These are phyloP conservation scores for Peronosclerospora sorghi DNA, from an alignment of 352 stramenopile species.

Conservation along the genomic window DNA sequence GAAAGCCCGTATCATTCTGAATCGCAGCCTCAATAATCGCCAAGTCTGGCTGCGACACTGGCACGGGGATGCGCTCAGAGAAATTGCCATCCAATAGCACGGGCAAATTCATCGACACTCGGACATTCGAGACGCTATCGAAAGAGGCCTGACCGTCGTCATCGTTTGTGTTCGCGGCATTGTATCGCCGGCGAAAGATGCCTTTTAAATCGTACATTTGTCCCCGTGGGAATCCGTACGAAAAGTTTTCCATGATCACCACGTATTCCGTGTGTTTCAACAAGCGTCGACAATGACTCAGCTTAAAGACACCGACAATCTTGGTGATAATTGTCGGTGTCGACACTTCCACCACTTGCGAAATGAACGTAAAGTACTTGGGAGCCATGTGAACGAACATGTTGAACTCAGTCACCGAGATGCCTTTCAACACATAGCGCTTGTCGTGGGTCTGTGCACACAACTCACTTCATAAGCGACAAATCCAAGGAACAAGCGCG, in stretches of 20 bases:
- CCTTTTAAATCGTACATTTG: constrained; percentile 86
- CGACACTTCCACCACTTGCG: constrained; percentile 39
- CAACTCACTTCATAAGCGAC: constrained; percentile 6
- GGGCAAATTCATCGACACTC: constrained; percentile 42
- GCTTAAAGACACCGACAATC: constrained; percentile 76
- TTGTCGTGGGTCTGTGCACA: constrained; percentile 62
- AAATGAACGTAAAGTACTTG: constrained; percentile 83
- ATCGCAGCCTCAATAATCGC: constrained; percentile 55
- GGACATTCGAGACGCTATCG: constrained; percentile 31
- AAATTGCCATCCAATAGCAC: constrained; percentile 77
- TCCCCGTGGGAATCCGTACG: constrained; percentile 58
- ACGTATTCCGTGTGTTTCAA: constrained; percentile 76
- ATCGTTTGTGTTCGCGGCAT: constrained; percentile 25
- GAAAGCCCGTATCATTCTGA: constrained; percentile 66
- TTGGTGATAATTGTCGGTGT: constrained; percentile 71
- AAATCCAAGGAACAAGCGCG: background rate
- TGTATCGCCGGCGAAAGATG: constrained; percentile 63
- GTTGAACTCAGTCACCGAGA: constrained; percentile 81
- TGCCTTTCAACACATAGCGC: constrained; percentile 76
- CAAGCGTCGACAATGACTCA: constrained; percentile 44
- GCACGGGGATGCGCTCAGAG: constrained; percentile 68
- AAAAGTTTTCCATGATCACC: constrained; percentile 82
- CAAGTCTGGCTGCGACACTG: constrained; percentile 51
- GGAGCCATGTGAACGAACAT: constrained; percentile 86
- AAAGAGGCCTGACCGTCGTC: constrained; percentile 28